Conservation (phyloP, 257 asterid genomes). For the Catharanthus roseus region DNA sequence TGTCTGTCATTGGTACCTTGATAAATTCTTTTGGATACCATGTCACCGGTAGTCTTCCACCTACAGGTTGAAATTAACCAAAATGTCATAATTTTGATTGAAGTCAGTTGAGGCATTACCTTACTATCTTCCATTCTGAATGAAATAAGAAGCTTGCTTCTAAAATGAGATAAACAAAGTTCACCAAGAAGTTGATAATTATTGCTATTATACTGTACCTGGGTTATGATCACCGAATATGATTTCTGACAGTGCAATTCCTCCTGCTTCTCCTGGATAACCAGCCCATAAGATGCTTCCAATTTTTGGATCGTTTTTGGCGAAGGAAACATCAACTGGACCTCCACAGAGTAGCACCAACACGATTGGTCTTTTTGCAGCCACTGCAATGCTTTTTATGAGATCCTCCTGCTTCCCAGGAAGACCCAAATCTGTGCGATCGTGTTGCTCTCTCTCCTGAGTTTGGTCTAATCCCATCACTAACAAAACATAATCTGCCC, state of each 20-base stretch:
- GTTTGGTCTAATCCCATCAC: slow-evolving; percentile 68
- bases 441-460: slow-evolving; percentile 44
- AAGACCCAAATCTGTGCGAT: slow-evolving; percentile 42
- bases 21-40: slow-evolving; percentile 65
- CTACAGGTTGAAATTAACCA: slow-evolving; percentile 23
- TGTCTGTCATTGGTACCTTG: slow-evolving; percentile 57
- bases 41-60: slow-evolving; percentile 62
- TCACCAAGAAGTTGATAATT: not conserved
- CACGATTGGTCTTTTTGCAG: slow-evolving; percentile 41
- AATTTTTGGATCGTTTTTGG: slow-evolving; percentile 40
- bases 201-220: slow-evolving; percentile 25
- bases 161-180: not conserved
- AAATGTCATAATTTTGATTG: not conserved
- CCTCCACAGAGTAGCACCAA: slow-evolving; percentile 57
- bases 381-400: slow-evolving; percentile 34
- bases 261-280: slow-evolving; percentile 76
- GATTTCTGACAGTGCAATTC: slow-evolving; percentile 48
- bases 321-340: slow-evolving; percentile 63
- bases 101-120: not conserved
- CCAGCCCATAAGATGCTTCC: slow-evolving; percentile 75
- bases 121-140: not conserved
- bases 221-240: slow-evolving; percentile 60
- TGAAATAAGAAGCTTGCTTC: not conserved
- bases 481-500: slow-evolving; percentile 44
- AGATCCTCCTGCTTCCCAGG: slow-evolving; percentile 53